phyloP scores from a whole-genome alignment of 2,329 filamentous ascomycete species.

The Nemania sp. region DNA sequence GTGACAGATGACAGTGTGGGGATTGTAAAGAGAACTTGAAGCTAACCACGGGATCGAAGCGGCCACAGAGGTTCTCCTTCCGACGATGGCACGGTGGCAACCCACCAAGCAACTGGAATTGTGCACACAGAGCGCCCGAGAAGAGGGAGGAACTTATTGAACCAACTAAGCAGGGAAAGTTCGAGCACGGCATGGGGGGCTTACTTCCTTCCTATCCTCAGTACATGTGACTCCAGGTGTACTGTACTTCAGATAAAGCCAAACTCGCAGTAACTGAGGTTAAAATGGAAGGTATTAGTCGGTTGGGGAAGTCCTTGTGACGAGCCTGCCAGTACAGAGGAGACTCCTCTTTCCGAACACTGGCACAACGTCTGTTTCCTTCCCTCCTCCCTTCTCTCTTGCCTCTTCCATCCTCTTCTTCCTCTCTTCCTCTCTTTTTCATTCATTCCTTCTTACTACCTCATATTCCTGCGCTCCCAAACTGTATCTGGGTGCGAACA shows the following conservation, averaged over 20 bases:
- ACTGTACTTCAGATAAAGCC: neutral
- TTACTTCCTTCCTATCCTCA: neutral
- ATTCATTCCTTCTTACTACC: no score
- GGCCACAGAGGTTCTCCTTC: slow-evolving; percentile 24
- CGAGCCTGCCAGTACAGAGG: no score
- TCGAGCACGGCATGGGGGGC: neutral
- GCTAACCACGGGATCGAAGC: neutral
- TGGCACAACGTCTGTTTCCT: no score
- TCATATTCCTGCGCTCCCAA: no score
- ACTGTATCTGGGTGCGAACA: neutral
- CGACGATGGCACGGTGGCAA: no score
- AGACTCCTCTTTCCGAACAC: no score
- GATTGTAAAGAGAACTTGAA: slow-evolving; percentile 2
- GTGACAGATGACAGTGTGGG: slow-evolving; percentile 4
- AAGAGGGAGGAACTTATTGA: neutral
- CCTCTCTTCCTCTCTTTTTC: no score
- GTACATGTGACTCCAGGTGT: no score
- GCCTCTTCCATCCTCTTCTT: no score
- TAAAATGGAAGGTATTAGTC: neutral
- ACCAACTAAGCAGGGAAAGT: neutral
- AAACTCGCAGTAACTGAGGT: neutral
- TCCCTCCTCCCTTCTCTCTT: no score
- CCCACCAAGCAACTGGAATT: neutral
- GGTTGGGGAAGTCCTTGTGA: neutral
- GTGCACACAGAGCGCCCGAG: neutral